A percentile compares a stretch with the other conserved stretches of the same genome.
These are phyloP conservation scores for Diaporthe amygdali DNA, from an alignment of 2,329 filamentous ascomycete species.

Conservation along the genomic window DNA sequence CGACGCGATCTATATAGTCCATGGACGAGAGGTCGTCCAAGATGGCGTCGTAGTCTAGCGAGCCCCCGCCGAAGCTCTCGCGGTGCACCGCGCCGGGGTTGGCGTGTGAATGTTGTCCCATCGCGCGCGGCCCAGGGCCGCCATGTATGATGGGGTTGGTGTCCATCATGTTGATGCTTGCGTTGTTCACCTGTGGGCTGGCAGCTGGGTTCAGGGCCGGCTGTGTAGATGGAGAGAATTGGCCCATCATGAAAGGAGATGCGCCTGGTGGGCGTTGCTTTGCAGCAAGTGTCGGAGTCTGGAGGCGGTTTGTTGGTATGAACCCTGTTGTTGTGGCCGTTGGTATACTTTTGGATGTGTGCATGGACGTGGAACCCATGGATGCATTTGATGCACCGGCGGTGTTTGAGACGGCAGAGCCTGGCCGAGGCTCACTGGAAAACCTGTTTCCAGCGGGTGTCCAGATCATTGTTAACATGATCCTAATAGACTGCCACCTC, in stretches of 20 bases:
- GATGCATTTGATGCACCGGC: neutral
- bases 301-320: conserved; percentile 6
- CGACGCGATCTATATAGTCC: conserved; percentile 53
- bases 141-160: conserved; percentile 14
- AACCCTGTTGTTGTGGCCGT: conserved; percentile 12
- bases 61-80: conserved; percentile 31
- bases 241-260: conserved; percentile 17
- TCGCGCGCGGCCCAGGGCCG: neutral
- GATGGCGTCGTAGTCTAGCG: conserved; percentile 56
- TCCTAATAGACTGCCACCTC: conserved; percentile 16
- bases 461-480: conserved; percentile 21
- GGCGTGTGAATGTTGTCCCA: conserved; percentile 4
- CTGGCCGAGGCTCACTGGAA: neutral
- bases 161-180: conserved; percentile 12
- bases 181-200: neutral
- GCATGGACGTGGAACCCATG: neutral
- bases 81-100: conserved; percentile 21
- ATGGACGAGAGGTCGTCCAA: conserved; percentile 58
- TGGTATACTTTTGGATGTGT: conserved; percentile 5
- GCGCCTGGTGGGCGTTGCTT: conserved; percentile 10
- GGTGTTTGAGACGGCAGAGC: neutral
- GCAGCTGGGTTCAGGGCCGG: neutral
- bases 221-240: conserved; percentile 13
- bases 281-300: conserved; percentile 10
- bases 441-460: conserved; percentile 3